Percentiles rank a stretch among this genome's conserved stretches.
Evolutionary conservation across 2,329 filamentous ascomycete species (phyloP).

Genomic region (Dactylonectria estremocensis): DNA sequence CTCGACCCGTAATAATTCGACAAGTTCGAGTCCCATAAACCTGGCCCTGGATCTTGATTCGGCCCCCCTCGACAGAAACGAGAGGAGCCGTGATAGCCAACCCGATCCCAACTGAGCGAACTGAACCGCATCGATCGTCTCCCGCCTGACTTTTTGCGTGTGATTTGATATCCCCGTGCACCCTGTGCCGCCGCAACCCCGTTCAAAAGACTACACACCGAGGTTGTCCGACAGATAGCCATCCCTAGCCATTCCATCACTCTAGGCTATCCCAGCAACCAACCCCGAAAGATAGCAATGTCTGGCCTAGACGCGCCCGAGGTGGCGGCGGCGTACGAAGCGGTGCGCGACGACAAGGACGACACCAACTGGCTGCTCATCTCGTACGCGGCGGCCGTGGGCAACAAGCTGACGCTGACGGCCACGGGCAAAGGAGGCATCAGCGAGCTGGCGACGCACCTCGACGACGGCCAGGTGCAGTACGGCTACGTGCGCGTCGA

Average conservation of each 20-base stretch:
- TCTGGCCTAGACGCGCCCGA: conserved; percentile 72
- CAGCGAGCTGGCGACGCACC: conserved; percentile 67
- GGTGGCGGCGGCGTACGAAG: conserved; percentile 75
- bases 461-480: conserved; percentile 74
- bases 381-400: conserved; percentile 69
- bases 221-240: no score
- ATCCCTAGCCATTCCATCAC: no score
- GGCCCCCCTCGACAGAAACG: not conserved
- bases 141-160: not conserved
- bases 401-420: conserved; percentile 70
- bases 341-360: conserved; percentile 77
- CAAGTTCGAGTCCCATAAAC: not conserved
- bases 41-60: not conserved
- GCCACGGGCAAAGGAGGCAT: conserved; percentile 74
- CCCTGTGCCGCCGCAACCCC: not conserved
- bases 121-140: conserved; percentile 17
- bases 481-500: conserved; percentile 78
- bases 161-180: not conserved
- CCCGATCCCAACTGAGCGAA: conserved; percentile 21
- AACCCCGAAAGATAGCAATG: conserved; percentile 56
- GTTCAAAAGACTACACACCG: not conserved
- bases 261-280: no score
- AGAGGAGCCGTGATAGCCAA: conserved; percentile 17
- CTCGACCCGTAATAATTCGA: conserved; percentile 8
- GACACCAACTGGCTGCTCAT: conserved; percentile 78